Evolutionary conservation across 192 early-diverging fungal species (phyloP).

Genomic region (Coemansia sp.): DNA sequence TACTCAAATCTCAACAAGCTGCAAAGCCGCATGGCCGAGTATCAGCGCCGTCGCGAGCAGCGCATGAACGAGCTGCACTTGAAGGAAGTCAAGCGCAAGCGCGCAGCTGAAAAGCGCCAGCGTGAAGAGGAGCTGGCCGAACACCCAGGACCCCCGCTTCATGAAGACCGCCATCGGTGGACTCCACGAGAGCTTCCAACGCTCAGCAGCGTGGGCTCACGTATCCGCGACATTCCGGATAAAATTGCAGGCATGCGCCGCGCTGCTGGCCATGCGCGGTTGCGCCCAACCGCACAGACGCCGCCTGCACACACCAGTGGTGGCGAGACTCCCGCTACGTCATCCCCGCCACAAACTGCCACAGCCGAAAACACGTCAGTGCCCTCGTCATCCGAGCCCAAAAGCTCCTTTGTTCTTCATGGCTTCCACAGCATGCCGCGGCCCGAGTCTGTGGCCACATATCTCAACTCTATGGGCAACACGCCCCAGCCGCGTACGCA

Average conservation of each 20-base stretch:
- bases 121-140: conserved; percentile 11
- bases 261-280: conserved; percentile 6
- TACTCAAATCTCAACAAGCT: conserved; percentile 49
- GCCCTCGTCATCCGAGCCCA: not conserved
- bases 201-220: conserved; percentile 16
- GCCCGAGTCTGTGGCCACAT: conserved; percentile 29
- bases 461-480: conserved; percentile 14
- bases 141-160: not conserved
- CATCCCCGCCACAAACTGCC: conserved; percentile 1
- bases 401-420: conserved; percentile 33
- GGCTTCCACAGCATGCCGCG: conserved; percentile 34
- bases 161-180: not conserved
- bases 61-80: conserved; percentile 29
- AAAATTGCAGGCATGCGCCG: conserved; percentile 15
- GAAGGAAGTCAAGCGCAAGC: conserved; percentile 12
- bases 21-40: conserved; percentile 49
- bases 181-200: conserved; percentile 4
- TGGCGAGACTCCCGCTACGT: not conserved
- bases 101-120: conserved; percentile 18
- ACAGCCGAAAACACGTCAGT: not conserved
- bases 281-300: conserved; percentile 1
- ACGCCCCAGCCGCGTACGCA: conserved; percentile 2
- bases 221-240: conserved; percentile 29
- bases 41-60: conserved; percentile 42
- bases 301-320: conserved; percentile 1